Base-by-base conservation (phyloP, 2,329 filamentous ascomycete genomes). In the Lachnellula subtilissima region DNA sequence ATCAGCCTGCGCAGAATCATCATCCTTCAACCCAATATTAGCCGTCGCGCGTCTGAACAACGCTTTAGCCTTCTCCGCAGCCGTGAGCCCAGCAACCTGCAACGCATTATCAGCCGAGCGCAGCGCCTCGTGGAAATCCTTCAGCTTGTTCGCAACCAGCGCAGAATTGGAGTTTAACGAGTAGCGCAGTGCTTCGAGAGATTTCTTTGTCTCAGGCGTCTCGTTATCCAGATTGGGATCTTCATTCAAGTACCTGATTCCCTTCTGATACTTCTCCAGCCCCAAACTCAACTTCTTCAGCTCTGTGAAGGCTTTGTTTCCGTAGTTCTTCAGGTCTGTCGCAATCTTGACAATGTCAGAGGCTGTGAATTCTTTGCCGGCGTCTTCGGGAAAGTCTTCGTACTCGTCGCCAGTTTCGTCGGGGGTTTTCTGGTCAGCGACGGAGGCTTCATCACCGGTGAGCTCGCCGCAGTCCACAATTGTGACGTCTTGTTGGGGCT, bases 381-480 rank as follows among this genome's bases (percentile, higher is more conserved):
- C 84, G 75, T 99, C 94, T 70, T 97, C 91, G 36, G 94, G 94
- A 75, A 89, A 97, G 72, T 97, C 94, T 76, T 97, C 93, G 75
- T 95, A 97, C 5, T 85, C 82, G 75, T 99, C 94, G 61, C 94
- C 94, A 14, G 89, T 90, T 52, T 83, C 78, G 71, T 97, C 93
- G 55, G 89, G 81, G 37, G 78, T 74, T 74, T 88, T 90, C 66
- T 84, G 80, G 52, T 83, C 83, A 61, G 84, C 84, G 54, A 82
- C 76, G 22, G 84, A 78, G 63, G 88, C 87, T 45, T 84, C 88
- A 11, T 85, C 82, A 22, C 84, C 89, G 0, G 80, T 81, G 53
- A 97, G 84, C 78, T 97, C 86, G 61, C 94, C 94, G 71, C 92
- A 97, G 78, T 96, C 86, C 70, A 72, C 71, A 67, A 97, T 92